Evolutionary conservation across 139 green algal genomes (phyloP).

Genomic region (Eudorina sp.): DNA sequence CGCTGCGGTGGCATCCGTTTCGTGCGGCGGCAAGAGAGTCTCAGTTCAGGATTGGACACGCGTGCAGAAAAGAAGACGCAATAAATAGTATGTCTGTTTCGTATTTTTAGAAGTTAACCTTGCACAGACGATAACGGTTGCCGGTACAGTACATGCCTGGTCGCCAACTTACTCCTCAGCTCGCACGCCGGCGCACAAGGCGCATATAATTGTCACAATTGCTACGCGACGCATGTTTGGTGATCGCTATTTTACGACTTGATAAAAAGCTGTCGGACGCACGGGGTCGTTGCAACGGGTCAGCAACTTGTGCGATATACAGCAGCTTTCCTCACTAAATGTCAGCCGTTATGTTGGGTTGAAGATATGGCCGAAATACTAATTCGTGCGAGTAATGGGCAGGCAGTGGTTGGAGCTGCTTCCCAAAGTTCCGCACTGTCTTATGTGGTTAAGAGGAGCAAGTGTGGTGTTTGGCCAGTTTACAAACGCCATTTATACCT

Average conservation of each 20-base stretch:
- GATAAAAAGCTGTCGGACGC: neutral
- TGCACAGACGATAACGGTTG: too few relatives aligned
- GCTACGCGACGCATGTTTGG: neutral
- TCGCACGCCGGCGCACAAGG: neutral
- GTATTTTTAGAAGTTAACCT: too few relatives aligned
- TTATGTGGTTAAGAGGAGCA: neutral
- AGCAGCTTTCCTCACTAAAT: too few relatives aligned
- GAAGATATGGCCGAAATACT: neutral
- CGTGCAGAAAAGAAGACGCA: too few relatives aligned
- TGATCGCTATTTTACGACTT: neutral
- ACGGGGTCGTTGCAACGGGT: conserved; percentile 16
- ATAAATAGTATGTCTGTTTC: too few relatives aligned
- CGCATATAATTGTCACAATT: neutral
- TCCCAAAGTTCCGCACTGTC: neutral
- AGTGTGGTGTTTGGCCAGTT: neutral
- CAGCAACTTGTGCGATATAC: neutral
- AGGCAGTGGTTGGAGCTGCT: conserved; percentile 26
- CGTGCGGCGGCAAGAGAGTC: too few relatives aligned
- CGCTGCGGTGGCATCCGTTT: too few relatives aligned
- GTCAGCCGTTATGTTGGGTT: neutral
- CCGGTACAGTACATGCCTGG: too few relatives aligned
- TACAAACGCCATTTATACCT: neutral
- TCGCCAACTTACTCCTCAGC: conserved; percentile 18
- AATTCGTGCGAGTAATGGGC: neutral
- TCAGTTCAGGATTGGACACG: too few relatives aligned